Evolutionary conservation across 306 rosid species (phyloP).

Genomic region (Cicer pinnatifidum): DNA sequence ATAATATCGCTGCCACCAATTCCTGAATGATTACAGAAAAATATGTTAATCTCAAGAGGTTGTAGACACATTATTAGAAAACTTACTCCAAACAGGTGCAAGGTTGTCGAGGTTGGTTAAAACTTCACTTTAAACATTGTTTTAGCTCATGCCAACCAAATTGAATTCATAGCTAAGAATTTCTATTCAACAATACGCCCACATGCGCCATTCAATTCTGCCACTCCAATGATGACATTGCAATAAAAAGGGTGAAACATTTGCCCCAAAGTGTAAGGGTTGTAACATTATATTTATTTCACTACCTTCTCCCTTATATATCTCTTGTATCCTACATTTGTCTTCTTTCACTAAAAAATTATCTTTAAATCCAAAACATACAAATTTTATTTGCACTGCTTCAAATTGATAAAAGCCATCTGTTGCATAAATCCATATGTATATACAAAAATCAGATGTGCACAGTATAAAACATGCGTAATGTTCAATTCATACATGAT

Average conservation of each 20-base stretch:
- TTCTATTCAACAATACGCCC: not conserved
- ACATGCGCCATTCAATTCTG: not conserved
- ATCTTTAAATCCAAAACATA: slow-evolving; percentile 29
- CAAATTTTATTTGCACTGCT: not conserved
- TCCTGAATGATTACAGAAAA: slow-evolving; percentile 58
- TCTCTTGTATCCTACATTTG: slow-evolving; percentile 4
- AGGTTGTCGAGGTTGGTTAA: not conserved
- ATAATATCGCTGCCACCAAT: slow-evolving; percentile 62
- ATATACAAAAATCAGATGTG: slow-evolving; percentile 22
- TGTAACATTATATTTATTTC: not conserved
- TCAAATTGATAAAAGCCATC: slow-evolving; percentile 2
- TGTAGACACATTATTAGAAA: slow-evolving; percentile 23
- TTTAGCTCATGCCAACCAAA: not conserved
- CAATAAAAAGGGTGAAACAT: not conserved
- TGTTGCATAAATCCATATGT: not conserved
- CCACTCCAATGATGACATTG: not conserved
- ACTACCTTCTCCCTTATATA: not conserved
- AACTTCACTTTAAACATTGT: not conserved
- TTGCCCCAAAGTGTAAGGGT: not conserved
- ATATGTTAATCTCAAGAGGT: slow-evolving; percentile 26
- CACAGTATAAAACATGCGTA: slow-evolving; percentile 5
- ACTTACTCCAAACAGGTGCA: not conserved
- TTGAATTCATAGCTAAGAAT: slow-evolving; percentile 13
- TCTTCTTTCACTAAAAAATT: not conserved
- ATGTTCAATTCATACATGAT: slow-evolving; percentile 9